Base-by-base conservation (phyloP, 1,284 basidiomycete genomes). In the Sanguinoderma infundibulare region DNA sequence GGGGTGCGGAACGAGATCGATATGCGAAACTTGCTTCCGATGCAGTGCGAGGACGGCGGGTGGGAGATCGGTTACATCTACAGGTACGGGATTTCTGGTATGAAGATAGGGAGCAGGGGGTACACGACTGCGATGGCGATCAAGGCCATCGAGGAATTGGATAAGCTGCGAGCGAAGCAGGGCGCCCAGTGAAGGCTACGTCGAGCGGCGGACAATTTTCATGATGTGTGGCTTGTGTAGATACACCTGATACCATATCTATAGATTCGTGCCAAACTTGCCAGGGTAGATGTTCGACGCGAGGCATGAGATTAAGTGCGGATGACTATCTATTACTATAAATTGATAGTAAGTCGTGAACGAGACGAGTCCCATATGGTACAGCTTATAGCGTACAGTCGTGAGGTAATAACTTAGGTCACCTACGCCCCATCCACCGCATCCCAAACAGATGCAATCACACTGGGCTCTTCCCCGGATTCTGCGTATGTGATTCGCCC, bases 1-100 rank as follows among this genome's bases (percentile, higher is more conserved):
- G 61, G 53, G 2, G 42, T 55, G 20, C 61, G 64, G 26, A 73
- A 81, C 63, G 72, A 77, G 22, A 66, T 74, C 15, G 81, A 82
- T 65, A 59, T 81, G 17, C 69, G 73, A 9, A 67, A 72, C 8
- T 72, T 82, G 17, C 73, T 79, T 14, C 69, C 74, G n/a, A 64
- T 79, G 50, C 80, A 81, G 64, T 70, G 70, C 50, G 75, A 77
- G 58, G 79, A 81, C 58, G 80, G 80, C 17, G 77, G 77, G 14
- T 82, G 79, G 78, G 75, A 74, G 50, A 73, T 72, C 26, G 77
- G 80, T 1, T 81, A 77, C 76, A 72, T 81, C 38, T 81, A 78
- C 69, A 77, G 75, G 64, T 79, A 78, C 59, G 78, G 77, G n/a
- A 72, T 73, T 4, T 75, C 77, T 3, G 77, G 78, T 2, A 70